Evolutionary conservation across 2,329 filamentous ascomycete species (phyloP), one percentile per base, ranked within the genome.

Genomic region (Coniochaeta ligniaria): DNA sequence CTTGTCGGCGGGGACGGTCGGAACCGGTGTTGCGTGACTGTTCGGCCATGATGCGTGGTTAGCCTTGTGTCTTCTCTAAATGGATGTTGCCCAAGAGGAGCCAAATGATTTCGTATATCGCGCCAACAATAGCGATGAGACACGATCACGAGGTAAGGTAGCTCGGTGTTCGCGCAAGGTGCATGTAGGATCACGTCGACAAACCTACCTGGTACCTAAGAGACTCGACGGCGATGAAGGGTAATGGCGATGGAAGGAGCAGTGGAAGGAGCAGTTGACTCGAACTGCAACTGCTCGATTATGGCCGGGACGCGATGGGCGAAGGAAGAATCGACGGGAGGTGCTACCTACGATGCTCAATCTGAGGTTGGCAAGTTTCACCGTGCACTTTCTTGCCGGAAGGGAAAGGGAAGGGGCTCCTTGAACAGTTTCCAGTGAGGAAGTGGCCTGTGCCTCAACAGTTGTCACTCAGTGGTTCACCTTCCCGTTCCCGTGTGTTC

Each of bases 401-500:
- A 26, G 45, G 45, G 47, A 9, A 31, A 28, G 47, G 47, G 47
- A 56, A 56, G 31, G 54, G 54, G 54, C 35, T 56, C 54, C 31
- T 55, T 55, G 26, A 55, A 47, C 43, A 28, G 54, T 56, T 56
- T 56, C 31, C 9, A 58, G 22, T 58, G 56, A 43, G 56, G 22
- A 58, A 36, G 36, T 58, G 56, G 56, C 56, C 56, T 58, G 56
- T 58, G 56, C 56, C 54, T 36, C 22, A 47, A 12, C 22, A 47
- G 8, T 26, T 24, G 22, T 9, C 35, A n/a, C n/a, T n/a, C 31
- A 47, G 52, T 57, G 28, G 54, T 38, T 57, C 54, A 57, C 54
- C 52, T 28, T 56, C 33, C 52, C 31, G 52, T 47, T 26, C 2
- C 43, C 28, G 20, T 57, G 54, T 14, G 35, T 35, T 57, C n/a